Evolutionary conservation across 73 alveolate species (phyloP).

Genomic region (Paramecium pentaurelia): DNA sequence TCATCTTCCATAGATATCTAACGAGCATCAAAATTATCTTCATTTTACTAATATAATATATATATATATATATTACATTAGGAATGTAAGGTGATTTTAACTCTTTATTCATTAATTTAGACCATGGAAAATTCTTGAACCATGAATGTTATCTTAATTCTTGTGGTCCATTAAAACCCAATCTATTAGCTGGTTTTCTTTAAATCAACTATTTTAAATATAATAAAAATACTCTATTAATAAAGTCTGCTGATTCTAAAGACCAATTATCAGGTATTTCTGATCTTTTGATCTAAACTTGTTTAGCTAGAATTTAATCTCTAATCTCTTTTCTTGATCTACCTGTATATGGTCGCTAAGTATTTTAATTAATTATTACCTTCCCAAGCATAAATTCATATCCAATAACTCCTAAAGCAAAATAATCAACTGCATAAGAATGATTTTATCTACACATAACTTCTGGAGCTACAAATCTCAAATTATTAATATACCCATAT

Average conservation of each 20-base stretch:
- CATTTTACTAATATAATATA: neutral
- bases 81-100: slow-evolving; percentile 87
- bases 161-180: slow-evolving; percentile 92
- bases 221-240: slow-evolving; percentile 66
- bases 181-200: slow-evolving; percentile 79
- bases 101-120: slow-evolving; percentile 77
- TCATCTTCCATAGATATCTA: slow-evolving; percentile 61
- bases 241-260: slow-evolving; percentile 87
- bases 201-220: slow-evolving; percentile 62
- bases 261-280: slow-evolving; percentile 95
- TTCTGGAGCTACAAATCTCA: slow-evolving; percentile 78
- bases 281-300: slow-evolving; percentile 80
- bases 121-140: slow-evolving; percentile 92
- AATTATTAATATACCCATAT: slow-evolving; percentile 68
- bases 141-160: slow-evolving; percentile 97
- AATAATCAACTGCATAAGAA: slow-evolving; percentile 88
- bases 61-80: neutral
- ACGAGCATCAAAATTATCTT: slow-evolving; percentile 66
- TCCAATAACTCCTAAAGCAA: slow-evolving; percentile 95
- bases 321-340: slow-evolving; percentile 93
- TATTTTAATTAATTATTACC: neutral
- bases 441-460: slow-evolving; percentile 94
- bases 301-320: slow-evolving; percentile 92
- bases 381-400: slow-evolving; percentile 93
- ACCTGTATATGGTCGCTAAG: slow-evolving; percentile 93